These are phyloP conservation scores for Crithidia acanthocephali DNA, from an alignment of 208 protist genomes.

Conservation along the genomic window DNA sequence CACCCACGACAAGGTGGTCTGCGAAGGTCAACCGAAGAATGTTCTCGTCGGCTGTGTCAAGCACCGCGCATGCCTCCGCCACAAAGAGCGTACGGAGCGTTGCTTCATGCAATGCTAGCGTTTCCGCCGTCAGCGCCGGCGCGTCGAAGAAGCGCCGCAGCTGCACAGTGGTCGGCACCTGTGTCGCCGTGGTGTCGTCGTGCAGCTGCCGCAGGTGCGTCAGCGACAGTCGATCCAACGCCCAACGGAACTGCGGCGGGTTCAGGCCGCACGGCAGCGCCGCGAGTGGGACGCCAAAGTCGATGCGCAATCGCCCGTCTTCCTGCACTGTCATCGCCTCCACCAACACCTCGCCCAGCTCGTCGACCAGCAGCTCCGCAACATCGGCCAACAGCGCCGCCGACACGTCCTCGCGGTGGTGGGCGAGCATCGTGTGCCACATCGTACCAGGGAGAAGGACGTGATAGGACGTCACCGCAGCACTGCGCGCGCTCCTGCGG, in stretches of 20 bases:
- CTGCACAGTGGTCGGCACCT: slow-evolving; percentile 8
- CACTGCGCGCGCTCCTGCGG: neutral
- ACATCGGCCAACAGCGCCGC: slow-evolving; percentile 1
- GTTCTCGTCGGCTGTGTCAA: slow-evolving; percentile 11
- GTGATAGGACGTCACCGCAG: slow-evolving; percentile 3
- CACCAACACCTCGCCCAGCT: neutral
- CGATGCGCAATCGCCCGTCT: slow-evolving; percentile 1
- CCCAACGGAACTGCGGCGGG: slow-evolving; percentile 4
- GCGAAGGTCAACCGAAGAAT: slow-evolving; percentile 13
- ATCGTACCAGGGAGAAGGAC: slow-evolving; percentile 1
- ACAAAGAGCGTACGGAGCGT: slow-evolving; percentile 13
- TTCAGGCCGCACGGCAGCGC: slow-evolving; percentile 6
- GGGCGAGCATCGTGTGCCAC: neutral
- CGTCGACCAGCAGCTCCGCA: neutral
- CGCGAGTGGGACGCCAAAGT: slow-evolving; percentile 2
- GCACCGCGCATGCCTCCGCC: slow-evolving; percentile 17
- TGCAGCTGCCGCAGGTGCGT: slow-evolving; percentile 10
- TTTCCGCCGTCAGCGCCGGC: slow-evolving; percentile 5
- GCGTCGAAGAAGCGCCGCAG: slow-evolving; percentile 24
- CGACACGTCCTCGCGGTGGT: slow-evolving; percentile 6
- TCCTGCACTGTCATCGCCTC: slow-evolving; percentile 3
- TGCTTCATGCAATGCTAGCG: neutral
- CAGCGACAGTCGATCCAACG: slow-evolving; percentile 6
- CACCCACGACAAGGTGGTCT: slow-evolving; percentile 11
- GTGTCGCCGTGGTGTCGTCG: neutral